Evolutionary conservation across 768 basidiomycete species (phyloP), one percentile per base, ranked within the genome.

Genomic region (Goffeauzyma gilvescens): DNA sequence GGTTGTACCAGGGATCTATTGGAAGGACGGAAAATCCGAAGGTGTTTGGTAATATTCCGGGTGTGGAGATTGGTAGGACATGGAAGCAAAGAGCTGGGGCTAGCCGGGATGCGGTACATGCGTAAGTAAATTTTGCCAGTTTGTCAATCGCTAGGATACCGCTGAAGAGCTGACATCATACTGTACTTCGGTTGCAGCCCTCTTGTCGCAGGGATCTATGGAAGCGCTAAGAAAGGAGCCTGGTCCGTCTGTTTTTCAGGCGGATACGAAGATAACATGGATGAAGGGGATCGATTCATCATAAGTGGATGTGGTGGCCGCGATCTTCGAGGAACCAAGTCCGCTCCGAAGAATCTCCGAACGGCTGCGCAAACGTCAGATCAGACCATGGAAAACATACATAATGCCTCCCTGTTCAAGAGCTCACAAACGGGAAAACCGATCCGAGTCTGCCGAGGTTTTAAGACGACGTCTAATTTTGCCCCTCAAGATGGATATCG

Each of bases 401-500:
- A 71, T 54, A 89, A 89, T 58, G 74, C 67, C 45, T 72, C 80
- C 31, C 65, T 89, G 20, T 67, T 74, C 68, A 77, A 77, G 40
- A 20, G 21, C 2, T 25, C 69, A n/a, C 75, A 87, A 55, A 82
- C 79, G 0, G 72, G 71, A 47, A 80, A 79, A 49, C 85, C 85
- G 13, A 70, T 93, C 23, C 72, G 87, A 14, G 86, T 93, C 2
- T 77, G 90, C 42, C 73, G 87, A 20, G 87, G 86, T 1, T 89
- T 64, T 70, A 85, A 86, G 59, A 62, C 76, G 22, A 60, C 64
- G 22, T 81, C 81, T 0, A 67, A 67, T 17, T 90, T 76, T 50
- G 84, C 81, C 6, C 86, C 86, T 5, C 68, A 63, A 20, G 76
- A 81, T 69, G 85, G 85, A 76, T 93, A 87, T 58, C 75, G 85